Base-by-base conservation (phyloP, 208 protist genomes). In the Crithidia fasciculata region DNA sequence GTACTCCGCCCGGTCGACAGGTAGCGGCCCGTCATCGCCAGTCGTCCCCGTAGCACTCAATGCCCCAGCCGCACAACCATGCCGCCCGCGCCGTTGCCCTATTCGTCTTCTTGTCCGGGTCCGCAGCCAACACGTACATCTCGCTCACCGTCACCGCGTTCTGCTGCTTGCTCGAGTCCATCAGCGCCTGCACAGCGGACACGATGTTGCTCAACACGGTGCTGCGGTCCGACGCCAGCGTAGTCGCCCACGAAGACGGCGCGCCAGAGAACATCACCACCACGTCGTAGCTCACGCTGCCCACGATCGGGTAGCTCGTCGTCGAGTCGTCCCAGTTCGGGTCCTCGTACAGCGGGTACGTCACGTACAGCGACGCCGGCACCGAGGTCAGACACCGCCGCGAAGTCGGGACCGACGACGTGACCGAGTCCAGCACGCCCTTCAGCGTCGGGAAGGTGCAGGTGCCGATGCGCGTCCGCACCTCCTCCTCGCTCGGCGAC, bases 11-110 rank as follows among this genome's bases (percentile, higher is more conserved):
- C n/a, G n/a, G 40, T 69, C 60, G 55, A 63, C 6, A 75, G 70
- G 61, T 68, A 62, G 52, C 70, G 70, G 54, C 70, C 53, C 39
- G 43, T 61, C 70, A 75, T 75, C 28, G 56, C n/a, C 44, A 2
- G 13, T 55, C 4, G 61, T 75, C n/a, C 41, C 15, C 18, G 8
- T 8, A 45, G 6, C 58, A 60, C 49, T 53, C 18, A 19, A 37
- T 16, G 49, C n/a, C 16, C 0, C 12, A 69, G 19, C 4, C 16
- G n/a, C 41, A 54, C 70, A 18, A 69, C 5, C 10, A 75, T 59
- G 15, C 70, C 70, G 16, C 70, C 70, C 50, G 8, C 41, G 54
- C 70, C 70, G 56, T 58, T 50, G 43, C 70, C 70, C 43, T n/a
- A n/a, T 69, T 75, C 40, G 2, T 19, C 44, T 53, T 75, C 19